Base-by-base conservation (phyloP, 2,329 filamentous ascomycete species). In the Nemania serpens region DNA sequence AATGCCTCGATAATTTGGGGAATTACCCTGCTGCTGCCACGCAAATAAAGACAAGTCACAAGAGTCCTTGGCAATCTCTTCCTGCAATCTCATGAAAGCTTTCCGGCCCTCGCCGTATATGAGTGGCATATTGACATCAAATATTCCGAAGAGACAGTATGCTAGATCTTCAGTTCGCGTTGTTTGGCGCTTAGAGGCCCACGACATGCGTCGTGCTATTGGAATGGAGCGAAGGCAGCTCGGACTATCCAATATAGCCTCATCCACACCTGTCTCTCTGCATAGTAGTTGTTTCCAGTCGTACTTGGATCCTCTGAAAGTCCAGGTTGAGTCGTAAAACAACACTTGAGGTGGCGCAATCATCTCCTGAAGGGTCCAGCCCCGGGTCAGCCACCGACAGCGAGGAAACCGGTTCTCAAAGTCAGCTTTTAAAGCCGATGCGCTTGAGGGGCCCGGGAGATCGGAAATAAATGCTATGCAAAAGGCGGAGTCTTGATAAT, bases 311-410 rank as follows among this genome's bases (percentile, higher is more conserved):
- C 58, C 58, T 5, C 51, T 37, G 20, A 51, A 51, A 0, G 50
- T 33, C 58, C 58, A 60, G n/a, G 39, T 47, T 12, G 51, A 42
- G n/a, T 60, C 58, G 6, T 50, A 55, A 18, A 60, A 60, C 2
- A 29, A 20, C 5, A 60, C 25, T 9, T 39, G 9, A n/a, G 37
- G 10, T 5, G 58, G 46, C 25, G 58, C 58, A 18, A 60, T 55
- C 39, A 59, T 9, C 43, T 54, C 49, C 34, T 47, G 45, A 17
- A 47, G 45, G 3, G 45, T 47, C 45, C 45, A 47, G 2, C 55
- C 55, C n/a, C 56, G 41, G 18, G 49, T 54, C 45, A 59, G 29
- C 57, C 57, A 59, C 18, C 57, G 42, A 29, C 57, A 54, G 15
- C 9, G 17, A 29, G 43, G 43, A n/a, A 55, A 59, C 6, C 33